These are phyloP conservation scores for Dillenia turbinata DNA, from an alignment of 164 flowering plant genomes.

Conservation along the genomic window DNA sequence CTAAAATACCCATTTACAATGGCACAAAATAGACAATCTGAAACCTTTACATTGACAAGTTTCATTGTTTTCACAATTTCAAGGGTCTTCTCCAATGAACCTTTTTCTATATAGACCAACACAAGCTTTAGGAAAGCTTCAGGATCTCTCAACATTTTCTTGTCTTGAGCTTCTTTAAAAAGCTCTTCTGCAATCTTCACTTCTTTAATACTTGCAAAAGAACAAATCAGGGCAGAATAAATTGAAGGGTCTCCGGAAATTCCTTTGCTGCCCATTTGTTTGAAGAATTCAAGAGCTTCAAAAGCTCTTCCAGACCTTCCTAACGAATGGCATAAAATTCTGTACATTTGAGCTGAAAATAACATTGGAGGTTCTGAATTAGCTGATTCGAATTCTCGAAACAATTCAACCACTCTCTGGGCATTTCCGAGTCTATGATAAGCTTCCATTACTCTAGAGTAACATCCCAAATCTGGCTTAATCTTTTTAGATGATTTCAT, in stretches of 20 bases:
- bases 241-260: slow-evolving; percentile 30
- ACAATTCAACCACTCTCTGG: slow-evolving; percentile 39
- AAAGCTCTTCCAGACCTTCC: slow-evolving; percentile 44
- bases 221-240: slow-evolving; percentile 53
- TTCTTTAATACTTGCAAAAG: slow-evolving; percentile 50
- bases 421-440: slow-evolving; percentile 32
- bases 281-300: slow-evolving; percentile 59
- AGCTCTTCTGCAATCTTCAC: slow-evolving; percentile 51
- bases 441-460: slow-evolving; percentile 60
- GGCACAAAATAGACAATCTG: slow-evolving; percentile 69
- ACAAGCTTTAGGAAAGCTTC: slow-evolving; percentile 55
- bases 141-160: slow-evolving; percentile 55
- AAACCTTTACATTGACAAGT: slow-evolving; percentile 30
- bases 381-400: slow-evolving; percentile 37
- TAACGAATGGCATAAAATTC: slow-evolving; percentile 47
- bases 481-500: slow-evolving; percentile 35
- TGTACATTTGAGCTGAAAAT: slow-evolving; percentile 26
- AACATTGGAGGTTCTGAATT: slow-evolving; percentile 6
- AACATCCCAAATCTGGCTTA: slow-evolving; percentile 36
- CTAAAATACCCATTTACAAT: slow-evolving; percentile 59
- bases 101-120: slow-evolving; percentile 61
- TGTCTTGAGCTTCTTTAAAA: slow-evolving; percentile 46
- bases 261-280: slow-evolving; percentile 40
- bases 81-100: slow-evolving; percentile 51
- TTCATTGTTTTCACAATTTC: slow-evolving; percentile 44